Percentiles rank a stretch among this genome's conserved stretches.
phyloP scores from a whole-genome alignment of 805 yeast species.

The Danielia oregonensis region DNA sequence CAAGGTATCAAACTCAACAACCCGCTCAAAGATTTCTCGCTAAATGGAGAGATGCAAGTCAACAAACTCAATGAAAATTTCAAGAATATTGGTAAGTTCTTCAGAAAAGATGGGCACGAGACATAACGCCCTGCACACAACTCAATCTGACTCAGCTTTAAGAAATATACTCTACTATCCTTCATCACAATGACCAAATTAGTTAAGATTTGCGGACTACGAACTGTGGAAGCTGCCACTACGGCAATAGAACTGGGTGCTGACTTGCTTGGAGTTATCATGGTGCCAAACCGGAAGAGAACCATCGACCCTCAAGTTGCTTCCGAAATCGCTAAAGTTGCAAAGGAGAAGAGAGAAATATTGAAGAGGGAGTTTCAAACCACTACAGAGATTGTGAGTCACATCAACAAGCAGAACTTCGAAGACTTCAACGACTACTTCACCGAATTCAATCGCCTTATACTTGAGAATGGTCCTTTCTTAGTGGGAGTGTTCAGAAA shows the following conservation, averaged over 20 bases:
- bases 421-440: slow-evolving; percentile 27
- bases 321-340: slow-evolving; percentile 23
- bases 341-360: slow-evolving; percentile 19
- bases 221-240: slow-evolving; percentile 63
- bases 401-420: slow-evolving; percentile 12
- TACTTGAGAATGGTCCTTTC: slow-evolving; percentile 52
- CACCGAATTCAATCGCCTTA: slow-evolving; percentile 17
- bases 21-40: slow-evolving; percentile 41
- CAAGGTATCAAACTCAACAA: slow-evolving; percentile 43
- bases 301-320: slow-evolving; percentile 48
- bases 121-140: background rate
- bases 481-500: slow-evolving; percentile 90
- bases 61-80: slow-evolving; percentile 65
- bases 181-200: slow-evolving; percentile 24
- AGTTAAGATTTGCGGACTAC: slow-evolving; percentile 87
- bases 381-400: slow-evolving; percentile 14
- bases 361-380: slow-evolving; percentile 17
- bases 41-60: slow-evolving; percentile 56
- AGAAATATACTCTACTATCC: background rate
- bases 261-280: slow-evolving; percentile 73
- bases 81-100: slow-evolving; percentile 56
- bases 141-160: background rate
- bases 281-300: slow-evolving; percentile 79
- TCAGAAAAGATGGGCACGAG: slow-evolving; percentile 27
- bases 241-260: slow-evolving; percentile 71